Conservation (phyloP, 805 yeast genomes). For the Candida patagonica region DNA sequence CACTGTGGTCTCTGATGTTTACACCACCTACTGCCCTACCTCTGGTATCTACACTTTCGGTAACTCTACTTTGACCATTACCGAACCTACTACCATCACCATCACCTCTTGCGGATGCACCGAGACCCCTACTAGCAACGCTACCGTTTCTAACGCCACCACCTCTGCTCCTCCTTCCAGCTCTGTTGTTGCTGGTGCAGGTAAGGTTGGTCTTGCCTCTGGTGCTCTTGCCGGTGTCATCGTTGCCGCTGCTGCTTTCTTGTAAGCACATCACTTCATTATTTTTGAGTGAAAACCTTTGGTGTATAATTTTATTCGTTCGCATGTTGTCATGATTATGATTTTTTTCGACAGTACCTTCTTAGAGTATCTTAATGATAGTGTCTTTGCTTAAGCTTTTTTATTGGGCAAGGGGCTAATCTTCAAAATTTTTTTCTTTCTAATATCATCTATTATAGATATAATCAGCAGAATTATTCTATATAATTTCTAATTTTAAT, state of each 20-base stretch:
- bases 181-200: slow-evolving; percentile 27
- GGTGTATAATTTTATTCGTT: too few relatives aligned
- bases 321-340: too few relatives aligned
- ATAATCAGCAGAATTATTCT: too few relatives aligned
- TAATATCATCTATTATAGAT: too few relatives aligned
- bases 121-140: slow-evolving; percentile 14
- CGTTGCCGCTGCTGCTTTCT: slow-evolving; percentile 41
- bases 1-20: slow-evolving; percentile 16
- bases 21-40: slow-evolving; percentile 70
- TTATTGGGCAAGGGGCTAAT: too few relatives aligned
- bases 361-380: too few relatives aligned
- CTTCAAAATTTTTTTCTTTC: too few relatives aligned
- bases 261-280: slow-evolving; percentile 31
- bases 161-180: slow-evolving; percentile 20
- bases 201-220: slow-evolving; percentile 20
- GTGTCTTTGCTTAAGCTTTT: too few relatives aligned
- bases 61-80: slow-evolving; percentile 23
- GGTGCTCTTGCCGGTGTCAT: slow-evolving; percentile 44
- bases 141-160: slow-evolving; percentile 12
- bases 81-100: slow-evolving; percentile 15
- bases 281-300: too few relatives aligned
- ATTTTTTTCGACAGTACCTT: too few relatives aligned
- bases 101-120: slow-evolving; percentile 13
- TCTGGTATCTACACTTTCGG: slow-evolving; percentile 38
- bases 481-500: too few relatives aligned